Evolutionary conservation across 2,329 filamentous ascomycete species (phyloP).

Genomic region (Cercospora canescens): DNA sequence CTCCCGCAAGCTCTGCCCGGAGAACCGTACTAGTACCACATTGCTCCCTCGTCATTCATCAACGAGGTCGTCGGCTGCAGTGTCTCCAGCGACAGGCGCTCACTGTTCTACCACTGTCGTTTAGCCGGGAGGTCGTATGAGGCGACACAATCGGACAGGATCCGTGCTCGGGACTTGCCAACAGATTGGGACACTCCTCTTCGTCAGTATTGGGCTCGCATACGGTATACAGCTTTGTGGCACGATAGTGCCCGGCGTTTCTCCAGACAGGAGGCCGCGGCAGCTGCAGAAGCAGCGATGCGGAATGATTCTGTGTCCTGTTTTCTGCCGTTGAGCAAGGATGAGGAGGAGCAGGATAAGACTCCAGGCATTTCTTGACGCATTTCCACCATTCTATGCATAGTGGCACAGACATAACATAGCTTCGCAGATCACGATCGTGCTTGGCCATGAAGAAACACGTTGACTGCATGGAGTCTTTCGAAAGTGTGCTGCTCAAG

Average conservation of each 20-base stretch:
- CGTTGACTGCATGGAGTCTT: no score
- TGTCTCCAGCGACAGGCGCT: neutral
- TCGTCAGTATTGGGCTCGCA: neutral
- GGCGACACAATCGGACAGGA: neutral
- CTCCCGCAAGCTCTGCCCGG: neutral
- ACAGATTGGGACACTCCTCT: constrained; percentile 3
- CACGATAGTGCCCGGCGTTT: neutral
- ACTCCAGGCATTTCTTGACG: neutral
- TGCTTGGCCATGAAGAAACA: no score
- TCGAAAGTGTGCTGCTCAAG: no score
- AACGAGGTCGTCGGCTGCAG: neutral
- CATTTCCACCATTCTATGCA: neutral
- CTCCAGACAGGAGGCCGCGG: neutral
- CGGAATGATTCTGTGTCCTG: neutral
- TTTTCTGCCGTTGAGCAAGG: neutral
- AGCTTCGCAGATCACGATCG: neutral
- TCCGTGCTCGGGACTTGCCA: neutral
- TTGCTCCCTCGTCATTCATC: neutral
- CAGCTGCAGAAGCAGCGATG: neutral
- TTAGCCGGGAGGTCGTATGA: neutral
- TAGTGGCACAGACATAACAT: neutral
- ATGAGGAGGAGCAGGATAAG: neutral
- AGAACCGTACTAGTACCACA: constrained; percentile 5
- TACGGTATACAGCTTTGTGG: neutral
- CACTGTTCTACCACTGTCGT: neutral